Conservation (phyloP, 2,329 filamentous ascomycete genomes). For the Ophiostoma fasciatum region DNA sequence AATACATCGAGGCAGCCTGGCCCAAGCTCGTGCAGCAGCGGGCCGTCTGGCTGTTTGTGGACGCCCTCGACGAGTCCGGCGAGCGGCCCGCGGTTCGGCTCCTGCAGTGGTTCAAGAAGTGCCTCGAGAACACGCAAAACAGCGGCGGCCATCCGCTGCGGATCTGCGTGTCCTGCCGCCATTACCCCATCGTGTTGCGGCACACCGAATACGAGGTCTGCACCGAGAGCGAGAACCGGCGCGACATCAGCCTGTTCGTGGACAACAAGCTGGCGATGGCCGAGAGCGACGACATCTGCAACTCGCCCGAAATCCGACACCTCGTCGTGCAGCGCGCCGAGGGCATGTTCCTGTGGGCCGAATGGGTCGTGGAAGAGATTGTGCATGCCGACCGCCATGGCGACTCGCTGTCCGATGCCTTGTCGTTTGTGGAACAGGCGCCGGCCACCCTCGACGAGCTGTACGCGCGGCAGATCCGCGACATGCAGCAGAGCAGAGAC, state of each 20-base stretch:
- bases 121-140: too few species aligned
- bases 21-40: constrained; percentile 5
- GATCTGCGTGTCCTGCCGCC: constrained; percentile 20
- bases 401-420: constrained; percentile 8
- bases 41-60: constrained; percentile 18
- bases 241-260: not conserved
- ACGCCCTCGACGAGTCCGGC: constrained; percentile 22
- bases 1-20: constrained; percentile 11
- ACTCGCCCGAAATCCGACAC: not conserved
- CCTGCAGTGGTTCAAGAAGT: constrained; percentile 10
- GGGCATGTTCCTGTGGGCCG: constrained; percentile 24
- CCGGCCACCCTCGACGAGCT: not conserved
- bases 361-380: constrained; percentile 15
- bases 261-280: not conserved
- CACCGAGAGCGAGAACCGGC: not conserved
- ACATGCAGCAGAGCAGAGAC: not conserved
- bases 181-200: constrained; percentile 17
- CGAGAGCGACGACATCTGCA: not conserved
- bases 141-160: constrained; percentile 9
- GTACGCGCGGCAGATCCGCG: not conserved
- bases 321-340: constrained; percentile 15
- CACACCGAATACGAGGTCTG: not conserved
- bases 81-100: constrained; percentile 13
- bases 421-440: not conserved
- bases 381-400: not conserved